Base-by-base conservation (phyloP, 2,329 filamentous ascomycete genomes). In the Neurospora sp. region DNA sequence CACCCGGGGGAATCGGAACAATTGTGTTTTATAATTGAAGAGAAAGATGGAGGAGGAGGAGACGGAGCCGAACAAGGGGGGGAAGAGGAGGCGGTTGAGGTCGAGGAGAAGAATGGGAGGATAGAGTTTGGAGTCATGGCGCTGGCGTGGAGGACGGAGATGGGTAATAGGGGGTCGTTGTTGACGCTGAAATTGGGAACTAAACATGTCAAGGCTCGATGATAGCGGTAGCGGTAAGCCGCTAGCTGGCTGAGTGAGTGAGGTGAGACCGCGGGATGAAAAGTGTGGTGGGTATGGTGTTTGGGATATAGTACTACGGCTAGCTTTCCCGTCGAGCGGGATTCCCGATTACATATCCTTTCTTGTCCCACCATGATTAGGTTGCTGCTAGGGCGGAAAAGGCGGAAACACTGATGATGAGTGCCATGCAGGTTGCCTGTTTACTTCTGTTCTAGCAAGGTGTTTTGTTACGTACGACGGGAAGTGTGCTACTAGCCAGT, bases 101-200 rank as follows among this genome's bases (percentile, higher is more conserved):
- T 67, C 17, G 19, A 88, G 75, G 82, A 71, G 42, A 66, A 70
- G 43, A 89, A 76, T 81, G 86, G 85, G 67, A 82, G 87, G 73
- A 82, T 91, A 43, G 83, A 90, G 23, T 89, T 98, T 77, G 95
- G 94, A 5, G 89, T 96, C 73, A 80, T 98, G 74, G 90, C 90
- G 62, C 91, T 98, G 71, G 91, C 93, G 69, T 99, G 96, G 96
- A 86, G 92, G 73, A 91, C 91, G 43, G 88, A 92, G 72, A 94
- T 97, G 91, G 96, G 96, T 0, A 96, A 95, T 80, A 87, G 88
- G 75, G 96, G 96, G 0, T 94, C 89, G 75, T 82, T 99, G 77
- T 93, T 90, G 66, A 99, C 96, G 7, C 94, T 94, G 10, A 95
- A 91, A 84, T 82, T 97, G 73, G 87, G 87, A 13, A 85, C 86